Evolutionary conservation across 23 red algal genomes (phyloP).

Genomic region (Gracilaria caudata): DNA sequence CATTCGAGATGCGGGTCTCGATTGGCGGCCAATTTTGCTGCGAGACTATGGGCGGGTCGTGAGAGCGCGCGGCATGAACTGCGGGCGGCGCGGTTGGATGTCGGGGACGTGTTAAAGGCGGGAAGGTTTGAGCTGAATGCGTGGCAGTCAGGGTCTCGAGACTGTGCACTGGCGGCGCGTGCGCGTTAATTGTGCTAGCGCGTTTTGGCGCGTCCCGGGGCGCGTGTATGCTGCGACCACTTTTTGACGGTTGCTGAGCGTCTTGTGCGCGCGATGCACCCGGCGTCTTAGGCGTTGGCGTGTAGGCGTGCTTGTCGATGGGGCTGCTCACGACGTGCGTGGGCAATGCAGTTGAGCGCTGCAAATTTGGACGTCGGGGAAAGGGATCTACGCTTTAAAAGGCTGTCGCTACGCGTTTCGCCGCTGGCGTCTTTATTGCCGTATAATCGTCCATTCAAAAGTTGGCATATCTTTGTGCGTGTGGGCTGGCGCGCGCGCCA

Average conservation of each 20-base stretch:
- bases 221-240: background rate
- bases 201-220: background rate
- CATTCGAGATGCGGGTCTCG: conserved; percentile 25
- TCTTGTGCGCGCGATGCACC: background rate
- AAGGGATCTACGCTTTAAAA: too few species aligned
- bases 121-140: background rate
- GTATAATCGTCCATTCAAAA: conserved; percentile 2
- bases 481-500: background rate
- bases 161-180: background rate
- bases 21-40: background rate
- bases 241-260: too few species aligned
- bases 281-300: too few species aligned
- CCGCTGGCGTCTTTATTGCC: background rate
- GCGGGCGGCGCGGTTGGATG: too few species aligned
- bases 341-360: too few species aligned
- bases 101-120: background rate
- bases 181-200: background rate
- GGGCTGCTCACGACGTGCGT: too few species aligned
- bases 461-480: too few species aligned
- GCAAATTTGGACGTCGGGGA: too few species aligned
- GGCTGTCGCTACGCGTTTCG: background rate
- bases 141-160: background rate
- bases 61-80: background rate
- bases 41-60: background rate
- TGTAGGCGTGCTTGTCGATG: too few species aligned